Evolutionary conservation across 192 early-diverging fungal species (phyloP).

Genomic region (Radiomyces spectabilis): DNA sequence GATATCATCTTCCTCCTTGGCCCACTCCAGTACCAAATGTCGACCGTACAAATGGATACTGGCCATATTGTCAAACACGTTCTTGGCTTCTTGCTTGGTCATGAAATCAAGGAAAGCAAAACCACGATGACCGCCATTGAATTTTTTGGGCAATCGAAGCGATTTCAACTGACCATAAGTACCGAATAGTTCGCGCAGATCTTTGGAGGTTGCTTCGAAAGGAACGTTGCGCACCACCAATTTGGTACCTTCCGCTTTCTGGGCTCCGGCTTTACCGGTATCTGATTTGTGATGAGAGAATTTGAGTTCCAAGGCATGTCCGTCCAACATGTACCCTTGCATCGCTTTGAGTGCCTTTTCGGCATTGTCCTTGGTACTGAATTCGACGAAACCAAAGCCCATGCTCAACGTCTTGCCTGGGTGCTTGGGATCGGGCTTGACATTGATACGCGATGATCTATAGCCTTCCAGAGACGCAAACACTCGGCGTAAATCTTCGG

Average conservation of each 20-base stretch:
- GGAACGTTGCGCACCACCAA: constrained; percentile 88
- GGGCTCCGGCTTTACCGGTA: constrained; percentile 81
- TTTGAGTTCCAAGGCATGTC: constrained; percentile 84
- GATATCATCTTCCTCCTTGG: constrained; percentile 74
- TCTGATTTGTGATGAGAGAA: constrained; percentile 68
- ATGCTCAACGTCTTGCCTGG: constrained; percentile 73
- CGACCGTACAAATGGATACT: constrained; percentile 96
- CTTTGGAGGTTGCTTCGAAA: constrained; percentile 94
- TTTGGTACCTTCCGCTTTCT: constrained; percentile 31
- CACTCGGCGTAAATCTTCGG: constrained; percentile 61
- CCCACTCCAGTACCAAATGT: constrained; percentile 95
- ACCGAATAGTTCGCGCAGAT: constrained; percentile 61
- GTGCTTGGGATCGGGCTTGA: constrained; percentile 82
- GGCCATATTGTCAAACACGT: constrained; percentile 77
- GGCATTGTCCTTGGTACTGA: constrained; percentile 73
- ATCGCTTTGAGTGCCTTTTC: constrained; percentile 77
- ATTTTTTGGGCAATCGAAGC: constrained; percentile 90
- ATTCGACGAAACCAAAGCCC: constrained; percentile 98
- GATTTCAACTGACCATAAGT: constrained; percentile 93
- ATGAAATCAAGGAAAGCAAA: constrained; percentile 98
- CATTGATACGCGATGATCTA: constrained; percentile 71
- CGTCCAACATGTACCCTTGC: constrained; percentile 83
- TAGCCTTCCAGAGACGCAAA: constrained; percentile 76
- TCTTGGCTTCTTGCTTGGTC: constrained; percentile 91
- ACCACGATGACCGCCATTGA: constrained; percentile 89